These are phyloP conservation scores for Chytriomyces sp. DNA, from an alignment of 192 early-diverging fungal genomes.

Conservation along the genomic window DNA sequence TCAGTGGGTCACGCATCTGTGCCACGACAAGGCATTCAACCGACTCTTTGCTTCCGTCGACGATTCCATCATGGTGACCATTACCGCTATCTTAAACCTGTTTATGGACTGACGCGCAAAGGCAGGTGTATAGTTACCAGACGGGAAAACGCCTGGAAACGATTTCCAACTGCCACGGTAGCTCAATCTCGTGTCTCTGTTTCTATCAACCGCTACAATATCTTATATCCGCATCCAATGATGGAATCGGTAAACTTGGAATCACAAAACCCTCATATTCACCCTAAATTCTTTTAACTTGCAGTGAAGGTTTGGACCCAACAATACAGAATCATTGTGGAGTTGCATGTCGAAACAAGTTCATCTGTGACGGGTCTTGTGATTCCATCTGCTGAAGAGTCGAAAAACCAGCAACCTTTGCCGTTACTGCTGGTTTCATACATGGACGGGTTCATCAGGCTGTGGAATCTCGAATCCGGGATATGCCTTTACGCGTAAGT, in stretches of 20 bases:
- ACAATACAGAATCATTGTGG: constrained; percentile 48
- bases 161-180: constrained; percentile 47
- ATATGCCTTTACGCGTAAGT: constrained; percentile 38
- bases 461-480: constrained; percentile 60
- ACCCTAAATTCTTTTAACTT: background rate
- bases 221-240: constrained; percentile 54
- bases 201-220: constrained; percentile 49
- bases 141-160: constrained; percentile 47
- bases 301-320: constrained; percentile 62
- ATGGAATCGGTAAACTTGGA: constrained; percentile 48
- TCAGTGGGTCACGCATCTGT: constrained; percentile 53
- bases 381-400: constrained; percentile 1
- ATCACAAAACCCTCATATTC: background rate
- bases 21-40: constrained; percentile 31
- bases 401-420: constrained; percentile 11
- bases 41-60: constrained; percentile 52
- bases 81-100: background rate
- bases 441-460: constrained; percentile 51
- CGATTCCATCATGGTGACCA: constrained; percentile 46
- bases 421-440: constrained; percentile 55
- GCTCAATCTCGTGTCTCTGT: constrained; percentile 49
- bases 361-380: constrained; percentile 44
- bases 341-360: constrained; percentile 49
- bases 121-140: constrained; percentile 56
- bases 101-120: background rate